Percentiles rank a stretch among this genome's conserved stretches.
phyloP scores from a whole-genome alignment of 1,139 yeast species.

The Hanseniaspora uvarum region DNA sequence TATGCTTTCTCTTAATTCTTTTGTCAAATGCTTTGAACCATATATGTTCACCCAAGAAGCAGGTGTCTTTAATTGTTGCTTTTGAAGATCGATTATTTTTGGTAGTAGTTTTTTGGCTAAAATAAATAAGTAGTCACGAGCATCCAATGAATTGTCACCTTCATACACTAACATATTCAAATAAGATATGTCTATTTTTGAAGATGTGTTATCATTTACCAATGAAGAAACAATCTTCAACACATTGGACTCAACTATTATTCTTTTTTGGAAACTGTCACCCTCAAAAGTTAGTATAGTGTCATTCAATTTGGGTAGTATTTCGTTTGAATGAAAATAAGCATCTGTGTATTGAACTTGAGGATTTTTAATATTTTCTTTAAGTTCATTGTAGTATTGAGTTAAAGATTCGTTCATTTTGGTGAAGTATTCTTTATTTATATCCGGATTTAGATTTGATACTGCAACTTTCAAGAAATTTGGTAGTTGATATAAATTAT shows the following conservation, averaged over 20 bases:
- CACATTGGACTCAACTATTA: conserved; percentile 16
- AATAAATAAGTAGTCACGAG: conserved; percentile 26
- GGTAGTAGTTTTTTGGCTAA: neutral
- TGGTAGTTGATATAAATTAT: conserved; percentile 5
- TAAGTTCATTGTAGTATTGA: neutral
- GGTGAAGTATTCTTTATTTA: conserved; percentile 1
- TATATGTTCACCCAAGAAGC: conserved; percentile 78
- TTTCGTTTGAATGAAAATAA: conserved; percentile 17
- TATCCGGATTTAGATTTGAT: neutral
- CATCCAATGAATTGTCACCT: conserved; percentile 79
- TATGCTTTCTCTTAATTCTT: conserved; percentile 66
- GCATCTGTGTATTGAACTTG: conserved; percentile 8
- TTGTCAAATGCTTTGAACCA: conserved; percentile 58
- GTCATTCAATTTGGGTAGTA: conserved; percentile 22
- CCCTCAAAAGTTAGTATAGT: conserved; percentile 25
- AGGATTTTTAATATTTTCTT: neutral
- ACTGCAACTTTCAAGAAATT: conserved; percentile 7
- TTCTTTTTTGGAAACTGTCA: conserved; percentile 23
- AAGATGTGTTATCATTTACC: neutral
- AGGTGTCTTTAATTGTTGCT: conserved; percentile 36
- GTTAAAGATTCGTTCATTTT: neutral
- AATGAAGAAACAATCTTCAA: conserved; percentile 6
- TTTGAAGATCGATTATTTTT: conserved; percentile 21
- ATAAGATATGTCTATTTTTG: conserved; percentile 22
- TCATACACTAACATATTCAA: conserved; percentile 56